Base-by-base conservation (phyloP, 2,329 filamentous ascomycete species). In the Clonostachys solani region DNA sequence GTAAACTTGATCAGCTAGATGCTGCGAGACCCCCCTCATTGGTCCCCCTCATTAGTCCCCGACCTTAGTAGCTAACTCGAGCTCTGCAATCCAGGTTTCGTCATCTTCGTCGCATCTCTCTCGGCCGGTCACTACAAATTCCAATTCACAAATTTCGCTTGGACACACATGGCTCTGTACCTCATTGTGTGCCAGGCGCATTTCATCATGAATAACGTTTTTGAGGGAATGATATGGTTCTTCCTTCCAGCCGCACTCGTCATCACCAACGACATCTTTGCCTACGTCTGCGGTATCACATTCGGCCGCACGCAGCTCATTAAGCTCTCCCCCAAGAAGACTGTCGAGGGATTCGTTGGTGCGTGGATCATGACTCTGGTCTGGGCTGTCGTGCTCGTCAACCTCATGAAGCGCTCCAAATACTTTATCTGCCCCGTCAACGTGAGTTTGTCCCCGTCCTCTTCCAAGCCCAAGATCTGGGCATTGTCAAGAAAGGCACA, bases 141-240 rank as follows among this genome's bases (percentile, higher is more conserved):
- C 72, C 94, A 99, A 69, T 99, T 99, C 71, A 96, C 92, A 52
- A 94, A 99, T 69, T 99, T 97, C 61, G 94, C 92, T 46, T 99
- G 94, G 94, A 97, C 94, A 13, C 94, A 99, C 67, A 97, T 99
- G 92, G 94, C 95, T 6, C 81, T 99, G 17, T 97, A 95, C 74
- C 78, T 99, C 60, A 96, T 99, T 60, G 92, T 97, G 37, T 92
- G 96, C 6, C 92, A 99, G 69, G 92, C 94, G 13, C 94, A 99
- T 67, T 99, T 99, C 67, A 90, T 97, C 72, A 97, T 99, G 89
- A 99, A 99, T 79, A 99, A 99, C 69, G 87, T 99, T 55, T 95
- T 99, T 59, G 94, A 99, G 72, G 94, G 94, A 72, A 91, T 99
- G 88, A 95, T 99, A 65, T 99, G 94, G 94, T 97, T 99, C 77